These are phyloP conservation scores for Boletus mariae DNA, from an alignment of 1,284 basidiomycete genomes.

Conservation along the genomic window DNA sequence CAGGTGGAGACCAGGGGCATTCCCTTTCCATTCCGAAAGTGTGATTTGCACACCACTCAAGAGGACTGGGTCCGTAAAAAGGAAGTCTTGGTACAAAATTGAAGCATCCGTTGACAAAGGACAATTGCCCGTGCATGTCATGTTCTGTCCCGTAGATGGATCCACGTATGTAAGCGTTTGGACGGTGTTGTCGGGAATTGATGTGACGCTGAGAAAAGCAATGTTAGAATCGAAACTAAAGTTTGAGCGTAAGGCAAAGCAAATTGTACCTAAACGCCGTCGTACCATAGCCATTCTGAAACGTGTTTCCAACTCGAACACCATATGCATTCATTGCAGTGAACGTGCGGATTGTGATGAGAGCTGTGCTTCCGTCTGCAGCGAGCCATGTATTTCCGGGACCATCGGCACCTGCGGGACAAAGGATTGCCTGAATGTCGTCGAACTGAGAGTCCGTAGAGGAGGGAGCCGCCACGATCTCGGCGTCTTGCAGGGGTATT, in stretches of 20 bases:
- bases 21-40: slow-evolving; percentile 74
- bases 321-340: slow-evolving; percentile 72
- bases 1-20: slow-evolving; percentile 80
- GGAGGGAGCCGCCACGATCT: slow-evolving; percentile 71
- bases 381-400: slow-evolving; percentile 84
- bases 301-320: slow-evolving; percentile 88
- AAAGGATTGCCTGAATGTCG: slow-evolving; percentile 76
- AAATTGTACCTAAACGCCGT: slow-evolving; percentile 74
- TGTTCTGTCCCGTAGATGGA: slow-evolving; percentile 66
- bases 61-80: slow-evolving; percentile 60
- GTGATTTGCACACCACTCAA: slow-evolving; percentile 85
- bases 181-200: slow-evolving; percentile 85
- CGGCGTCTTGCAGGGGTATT: slow-evolving; percentile 65
- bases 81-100: slow-evolving; percentile 85
- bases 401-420: slow-evolving; percentile 78
- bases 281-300: slow-evolving; percentile 76
- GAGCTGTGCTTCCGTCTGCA: slow-evolving; percentile 62
- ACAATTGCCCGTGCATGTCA: slow-evolving; percentile 68
- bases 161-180: slow-evolving; percentile 78
- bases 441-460: slow-evolving; percentile 61
- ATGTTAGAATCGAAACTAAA: slow-evolving; percentile 1
- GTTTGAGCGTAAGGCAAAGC: neutral
- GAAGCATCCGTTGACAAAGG: slow-evolving; percentile 72
- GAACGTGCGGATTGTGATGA: slow-evolving; percentile 76
- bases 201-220: slow-evolving; percentile 56